Evolutionary conservation across 805 yeast species (phyloP).

Genomic region (Candida andamanensis): DNA sequence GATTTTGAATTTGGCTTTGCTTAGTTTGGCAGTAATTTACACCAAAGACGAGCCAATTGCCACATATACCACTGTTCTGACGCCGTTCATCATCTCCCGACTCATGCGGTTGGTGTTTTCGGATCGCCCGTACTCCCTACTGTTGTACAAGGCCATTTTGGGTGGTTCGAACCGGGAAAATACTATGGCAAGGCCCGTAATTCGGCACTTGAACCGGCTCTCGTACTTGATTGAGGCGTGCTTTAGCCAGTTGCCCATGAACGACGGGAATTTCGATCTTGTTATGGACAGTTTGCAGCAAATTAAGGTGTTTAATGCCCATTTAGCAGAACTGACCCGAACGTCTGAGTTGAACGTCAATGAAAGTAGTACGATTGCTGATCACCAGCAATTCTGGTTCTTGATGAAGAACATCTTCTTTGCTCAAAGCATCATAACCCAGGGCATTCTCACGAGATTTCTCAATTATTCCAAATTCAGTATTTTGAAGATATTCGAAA

Average conservation of each 20-base stretch:
- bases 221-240: slow-evolving; percentile 41
- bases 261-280: slow-evolving; percentile 13
- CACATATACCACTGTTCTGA: slow-evolving; percentile 14
- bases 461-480: slow-evolving; percentile 13
- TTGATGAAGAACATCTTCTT: slow-evolving; percentile 40
- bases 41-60: slow-evolving; percentile 3
- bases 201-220: slow-evolving; percentile 45
- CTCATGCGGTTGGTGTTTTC: slow-evolving; percentile 18
- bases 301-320: slow-evolving; percentile 26
- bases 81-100: slow-evolving; percentile 16
- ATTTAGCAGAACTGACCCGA: slow-evolving; percentile 12
- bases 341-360: slow-evolving; percentile 7
- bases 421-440: slow-evolving; percentile 45
- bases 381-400: slow-evolving; percentile 29
- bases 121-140: slow-evolving; percentile 7
- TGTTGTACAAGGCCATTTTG: slow-evolving; percentile 12
- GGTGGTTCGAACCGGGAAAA: background rate
- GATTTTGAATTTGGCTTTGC: slow-evolving; percentile 24
- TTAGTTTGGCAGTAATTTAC: slow-evolving; percentile 24
- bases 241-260: slow-evolving; percentile 14
- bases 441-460: slow-evolving; percentile 41
- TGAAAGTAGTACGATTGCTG: background rate
- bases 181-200: slow-evolving; percentile 29
- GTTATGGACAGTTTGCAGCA: slow-evolving; percentile 15
- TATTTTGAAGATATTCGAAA: slow-evolving; percentile 6